Base-by-base conservation (phyloP, 2,329 filamentous ascomycete species). In the Sclerotiophoma versabilis region DNA sequence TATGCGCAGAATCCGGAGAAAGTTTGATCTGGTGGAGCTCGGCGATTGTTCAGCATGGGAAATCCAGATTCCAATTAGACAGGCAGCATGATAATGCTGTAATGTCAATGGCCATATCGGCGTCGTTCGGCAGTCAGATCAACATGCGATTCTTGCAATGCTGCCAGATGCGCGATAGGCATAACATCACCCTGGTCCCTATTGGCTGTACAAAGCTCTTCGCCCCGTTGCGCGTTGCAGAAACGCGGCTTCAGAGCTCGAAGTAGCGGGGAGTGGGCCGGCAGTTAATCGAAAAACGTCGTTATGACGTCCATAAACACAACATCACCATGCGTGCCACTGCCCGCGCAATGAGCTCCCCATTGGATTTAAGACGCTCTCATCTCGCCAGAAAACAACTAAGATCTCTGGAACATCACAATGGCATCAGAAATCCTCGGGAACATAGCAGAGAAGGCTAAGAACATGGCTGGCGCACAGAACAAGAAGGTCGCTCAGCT, bases 401-500 rank as follows among this genome's bases (percentile, higher is more conserved):
- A 39, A 10, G 33, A 39, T 47, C 12, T 47, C 30, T 53, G 49
- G 42, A 39, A 32, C 23, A 54, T 25, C 32, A 51, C 49, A 5
- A 73, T 75, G 72, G 72, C 72, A 33, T 71, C 71, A 3, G 47
- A 62, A 46, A 69, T 74, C 12, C 60, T 75, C 27, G 48, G 68
- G 6, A 63, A 59, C 27, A 59, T 66, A 5, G 43, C 69, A 19
- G 64, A 71, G 17, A 74, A 68, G 52, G 70, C 70, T 23, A 68
- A 78, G 57, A 61, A 66, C 43, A 68, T 75, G 49, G 46, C 60
- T 15, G 66, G 74, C 29, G 72, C 63, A 32, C 57, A 66, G 44
- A 57, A 68, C 58, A 77, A 80, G 59, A 92, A 92, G 79, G 67
- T 84, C 22, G 79, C 81, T 14, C 86, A 92, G 65, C 78, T 93